A percentile compares a stretch with the other conserved stretches of the same genome.
Conservation (phyloP, 2,329 filamentous ascomycete species). For the Zymoseptoria pseudotritici region DNA sequence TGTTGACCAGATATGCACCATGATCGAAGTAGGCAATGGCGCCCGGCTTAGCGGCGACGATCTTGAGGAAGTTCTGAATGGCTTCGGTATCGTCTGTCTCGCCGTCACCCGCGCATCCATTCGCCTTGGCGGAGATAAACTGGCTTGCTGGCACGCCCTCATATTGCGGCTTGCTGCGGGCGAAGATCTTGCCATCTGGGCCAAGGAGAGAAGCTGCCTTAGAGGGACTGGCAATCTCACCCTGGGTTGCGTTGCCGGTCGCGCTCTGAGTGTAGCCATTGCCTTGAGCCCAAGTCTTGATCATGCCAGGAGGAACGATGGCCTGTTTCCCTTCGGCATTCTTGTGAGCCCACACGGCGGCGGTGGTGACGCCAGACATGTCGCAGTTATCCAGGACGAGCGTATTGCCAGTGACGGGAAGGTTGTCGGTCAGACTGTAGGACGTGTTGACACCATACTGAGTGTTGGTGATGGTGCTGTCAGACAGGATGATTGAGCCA, state of each 20-base stretch:
- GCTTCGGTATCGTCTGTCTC: constrained; percentile 76
- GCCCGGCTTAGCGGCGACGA: constrained; percentile 49
- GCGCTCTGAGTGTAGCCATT: constrained; percentile 55
- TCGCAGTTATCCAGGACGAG: constrained; percentile 87
- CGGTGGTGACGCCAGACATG: constrained; percentile 57
- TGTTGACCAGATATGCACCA: constrained; percentile 54
- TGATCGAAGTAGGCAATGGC: constrained; percentile 56
- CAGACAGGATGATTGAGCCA: constrained; percentile 75
- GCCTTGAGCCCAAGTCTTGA: constrained; percentile 73
- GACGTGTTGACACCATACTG: constrained; percentile 69
- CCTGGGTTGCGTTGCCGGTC: constrained; percentile 31
- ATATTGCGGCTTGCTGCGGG: constrained; percentile 86
- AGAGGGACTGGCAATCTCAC: constrained; percentile 4
- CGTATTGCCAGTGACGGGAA: constrained; percentile 66
- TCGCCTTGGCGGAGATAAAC: constrained; percentile 76
- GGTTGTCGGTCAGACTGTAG: constrained; percentile 56
- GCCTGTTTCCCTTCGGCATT: constrained; percentile 38
- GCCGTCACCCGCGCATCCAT: constrained; percentile 81
- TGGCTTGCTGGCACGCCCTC: constrained; percentile 55
- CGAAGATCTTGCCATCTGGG: constrained; percentile 62
- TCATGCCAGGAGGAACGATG: constrained; percentile 62
- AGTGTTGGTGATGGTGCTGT: constrained; percentile 72
- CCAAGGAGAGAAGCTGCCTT: constrained; percentile 57
- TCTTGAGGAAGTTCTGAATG: constrained; percentile 71
- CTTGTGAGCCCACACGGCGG: constrained; percentile 55